These are phyloP conservation scores for Pseudozyma tsukubaensis DNA, from an alignment of 1,284 basidiomycete genomes.

Conservation along the genomic window DNA sequence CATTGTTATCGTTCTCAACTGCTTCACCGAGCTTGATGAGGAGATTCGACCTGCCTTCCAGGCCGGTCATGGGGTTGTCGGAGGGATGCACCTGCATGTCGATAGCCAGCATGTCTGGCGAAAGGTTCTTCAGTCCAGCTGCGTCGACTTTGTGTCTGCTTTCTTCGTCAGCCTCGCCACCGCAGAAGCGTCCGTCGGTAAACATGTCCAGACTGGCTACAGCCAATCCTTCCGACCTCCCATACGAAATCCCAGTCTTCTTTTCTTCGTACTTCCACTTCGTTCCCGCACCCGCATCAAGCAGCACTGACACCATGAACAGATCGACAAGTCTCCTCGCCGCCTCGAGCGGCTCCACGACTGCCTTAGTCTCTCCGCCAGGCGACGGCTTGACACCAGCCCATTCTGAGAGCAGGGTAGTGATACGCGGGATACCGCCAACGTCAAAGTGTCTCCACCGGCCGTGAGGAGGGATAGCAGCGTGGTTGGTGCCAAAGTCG, in stretches of 20 bases:
- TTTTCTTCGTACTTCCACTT: conserved; percentile 82
- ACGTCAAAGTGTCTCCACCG: conserved; percentile 83
- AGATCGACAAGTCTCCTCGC: conserved; percentile 80
- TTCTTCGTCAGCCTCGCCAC: neutral
- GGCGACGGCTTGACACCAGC: conserved; percentile 10
- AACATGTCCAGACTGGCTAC: conserved; percentile 94
- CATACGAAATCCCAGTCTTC: conserved; percentile 75
- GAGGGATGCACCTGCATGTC: conserved; percentile 81
- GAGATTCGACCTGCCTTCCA: conserved; percentile 85
- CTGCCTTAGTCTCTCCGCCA: neutral
- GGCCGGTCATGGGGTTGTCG: conserved; percentile 86
- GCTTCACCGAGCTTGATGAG: conserved; percentile 51
- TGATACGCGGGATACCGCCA: conserved; percentile 47
- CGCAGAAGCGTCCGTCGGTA: conserved; percentile 42
- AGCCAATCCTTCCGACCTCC: conserved; percentile 88
- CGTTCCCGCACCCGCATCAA: conserved; percentile 92
- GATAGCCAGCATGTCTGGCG: conserved; percentile 74
- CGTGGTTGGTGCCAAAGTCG: conserved; percentile 81
- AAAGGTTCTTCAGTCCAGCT: conserved; percentile 77
- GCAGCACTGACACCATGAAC: conserved; percentile 89
- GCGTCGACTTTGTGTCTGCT: conserved; percentile 71
- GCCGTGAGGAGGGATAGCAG: conserved; percentile 86
- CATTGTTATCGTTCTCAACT: conserved; percentile 35
- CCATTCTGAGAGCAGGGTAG: conserved; percentile 46
- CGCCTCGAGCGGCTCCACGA: conserved; percentile 43